Percentiles rank a stretch among this genome's conserved stretches.
Evolutionary conservation across 2,329 filamentous ascomycete genomes (phyloP).

Genomic region (Trichoderma sp.): DNA sequence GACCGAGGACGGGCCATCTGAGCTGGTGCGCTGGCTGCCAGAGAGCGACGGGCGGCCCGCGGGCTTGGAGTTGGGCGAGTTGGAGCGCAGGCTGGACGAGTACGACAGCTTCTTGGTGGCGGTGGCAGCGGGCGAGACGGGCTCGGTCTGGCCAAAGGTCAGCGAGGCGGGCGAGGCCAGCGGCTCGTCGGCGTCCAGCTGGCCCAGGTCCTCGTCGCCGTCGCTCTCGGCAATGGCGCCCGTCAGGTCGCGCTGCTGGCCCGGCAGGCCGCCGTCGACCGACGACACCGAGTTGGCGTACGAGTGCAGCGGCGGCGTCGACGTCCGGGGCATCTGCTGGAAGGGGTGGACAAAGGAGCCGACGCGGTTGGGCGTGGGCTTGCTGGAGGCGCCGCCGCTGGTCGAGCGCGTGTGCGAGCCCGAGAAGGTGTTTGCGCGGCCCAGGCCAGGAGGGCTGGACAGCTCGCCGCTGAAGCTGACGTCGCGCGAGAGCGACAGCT

Average conservation of each 20-base stretch:
- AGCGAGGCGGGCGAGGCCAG: constrained; percentile 32
- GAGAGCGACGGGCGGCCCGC: constrained; percentile 38
- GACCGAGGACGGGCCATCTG: constrained; percentile 39
- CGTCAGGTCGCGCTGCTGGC: constrained; percentile 52
- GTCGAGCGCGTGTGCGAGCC: constrained; percentile 60
- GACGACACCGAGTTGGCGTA: constrained; percentile 61
- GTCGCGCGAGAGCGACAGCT: constrained; percentile 41
- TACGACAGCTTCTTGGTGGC: constrained; percentile 24
- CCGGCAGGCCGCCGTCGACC: constrained; percentile 47
- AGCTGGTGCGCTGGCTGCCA: constrained; percentile 43
- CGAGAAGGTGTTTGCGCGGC: constrained; percentile 42
- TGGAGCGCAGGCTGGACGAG: constrained; percentile 16
- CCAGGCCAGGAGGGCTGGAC: constrained; percentile 15
- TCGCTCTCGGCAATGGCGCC: constrained; percentile 44
- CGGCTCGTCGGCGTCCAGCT: constrained; percentile 30
- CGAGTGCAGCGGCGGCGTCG: constrained; percentile 61
- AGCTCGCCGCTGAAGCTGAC: constrained; percentile 51
- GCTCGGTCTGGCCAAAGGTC: constrained; percentile 29
- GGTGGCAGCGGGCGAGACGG: constrained; percentile 5
- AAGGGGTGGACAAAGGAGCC: constrained; percentile 65
- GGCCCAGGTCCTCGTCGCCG: constrained; percentile 47
- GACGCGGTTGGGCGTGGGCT: constrained; percentile 54
- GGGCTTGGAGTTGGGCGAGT: constrained; percentile 7
- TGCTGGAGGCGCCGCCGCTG: constrained; percentile 60
- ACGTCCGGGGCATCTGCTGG: constrained; percentile 64